Evolutionary conservation across 305 asterid species (phyloP).

Genomic region (Fraxinus baroniana): DNA sequence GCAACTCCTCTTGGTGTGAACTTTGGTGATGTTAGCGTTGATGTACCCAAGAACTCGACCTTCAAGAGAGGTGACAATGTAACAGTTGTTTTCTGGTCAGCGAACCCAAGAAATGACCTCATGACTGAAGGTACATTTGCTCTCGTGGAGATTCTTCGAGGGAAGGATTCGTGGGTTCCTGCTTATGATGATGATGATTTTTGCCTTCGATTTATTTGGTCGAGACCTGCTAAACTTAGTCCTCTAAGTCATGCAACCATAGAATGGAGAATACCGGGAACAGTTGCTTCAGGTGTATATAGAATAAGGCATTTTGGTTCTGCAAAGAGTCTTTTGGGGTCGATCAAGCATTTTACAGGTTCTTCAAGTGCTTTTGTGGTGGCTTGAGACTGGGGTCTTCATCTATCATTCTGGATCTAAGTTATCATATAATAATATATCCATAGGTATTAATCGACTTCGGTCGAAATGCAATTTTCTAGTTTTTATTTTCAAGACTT

Average conservation of each 20-base stretch:
- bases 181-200: slow-evolving; percentile 56
- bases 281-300: slow-evolving; percentile 74
- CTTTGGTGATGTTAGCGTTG: slow-evolving; percentile 68
- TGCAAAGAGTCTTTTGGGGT: slow-evolving; percentile 63
- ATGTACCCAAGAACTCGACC: slow-evolving; percentile 70
- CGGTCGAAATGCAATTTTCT: no score
- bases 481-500: neutral
- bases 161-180: slow-evolving; percentile 68
- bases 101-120: slow-evolving; percentile 90
- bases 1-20: slow-evolving; percentile 59
- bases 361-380: slow-evolving; percentile 89
- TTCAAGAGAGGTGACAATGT: slow-evolving; percentile 65
- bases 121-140: slow-evolving; percentile 98
- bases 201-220: slow-evolving; percentile 60
- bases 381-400: slow-evolving; percentile 2
- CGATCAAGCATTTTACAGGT: slow-evolving; percentile 80
- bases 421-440: neutral
- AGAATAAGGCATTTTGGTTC: slow-evolving; percentile 90
- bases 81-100: slow-evolving; percentile 78
- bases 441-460: neutral
- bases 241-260: slow-evolving; percentile 66
- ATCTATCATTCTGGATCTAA: neutral
- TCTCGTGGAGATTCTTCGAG: slow-evolving; percentile 74
- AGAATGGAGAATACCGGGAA: slow-evolving; percentile 74
- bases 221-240: slow-evolving; percentile 78